Conservation (phyloP, 2,329 filamentous ascomycete species). For the Fusarium pseudonygamai region DNA sequence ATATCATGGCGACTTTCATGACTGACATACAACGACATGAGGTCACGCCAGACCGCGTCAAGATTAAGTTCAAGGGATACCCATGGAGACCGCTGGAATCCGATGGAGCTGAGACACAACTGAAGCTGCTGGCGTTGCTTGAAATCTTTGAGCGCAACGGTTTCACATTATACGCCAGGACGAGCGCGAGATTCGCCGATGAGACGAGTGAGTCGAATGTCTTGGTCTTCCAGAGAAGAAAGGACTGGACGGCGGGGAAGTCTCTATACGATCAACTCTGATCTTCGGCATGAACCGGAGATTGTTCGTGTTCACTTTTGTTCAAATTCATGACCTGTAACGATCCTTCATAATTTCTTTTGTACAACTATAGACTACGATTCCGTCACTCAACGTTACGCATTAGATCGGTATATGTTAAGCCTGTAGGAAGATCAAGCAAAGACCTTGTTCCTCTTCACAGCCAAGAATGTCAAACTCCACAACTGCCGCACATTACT, state of each 20-base stretch:
- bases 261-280: neutral
- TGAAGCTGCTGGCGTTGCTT: slow-evolving; percentile 13
- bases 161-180: neutral
- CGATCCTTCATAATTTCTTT: accelerated
- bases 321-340: no score
- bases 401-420: no score
- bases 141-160: slow-evolving; percentile 13
- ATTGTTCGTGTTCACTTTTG: no score
- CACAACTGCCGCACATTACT: slow-evolving; percentile 35
- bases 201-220: slow-evolving; percentile 7
- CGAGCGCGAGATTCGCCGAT: neutral
- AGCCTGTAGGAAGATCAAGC: neutral
- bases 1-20: neutral
- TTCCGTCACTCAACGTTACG: accelerated
- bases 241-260: neutral
- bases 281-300: neutral
- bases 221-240: slow-evolving; percentile 14
- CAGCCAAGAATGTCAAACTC: slow-evolving; percentile 33
- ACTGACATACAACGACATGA: slow-evolving; percentile 9
- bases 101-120: neutral
- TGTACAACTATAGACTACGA: accelerated
- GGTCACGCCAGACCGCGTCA: neutral
- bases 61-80: slow-evolving; percentile 15
- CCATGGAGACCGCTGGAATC: neutral
- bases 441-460: slow-evolving; percentile 12